These are phyloP conservation scores for Eucalyptus polyanthemos DNA, from an alignment of 345 rosid species.

Conservation along the genomic window DNA sequence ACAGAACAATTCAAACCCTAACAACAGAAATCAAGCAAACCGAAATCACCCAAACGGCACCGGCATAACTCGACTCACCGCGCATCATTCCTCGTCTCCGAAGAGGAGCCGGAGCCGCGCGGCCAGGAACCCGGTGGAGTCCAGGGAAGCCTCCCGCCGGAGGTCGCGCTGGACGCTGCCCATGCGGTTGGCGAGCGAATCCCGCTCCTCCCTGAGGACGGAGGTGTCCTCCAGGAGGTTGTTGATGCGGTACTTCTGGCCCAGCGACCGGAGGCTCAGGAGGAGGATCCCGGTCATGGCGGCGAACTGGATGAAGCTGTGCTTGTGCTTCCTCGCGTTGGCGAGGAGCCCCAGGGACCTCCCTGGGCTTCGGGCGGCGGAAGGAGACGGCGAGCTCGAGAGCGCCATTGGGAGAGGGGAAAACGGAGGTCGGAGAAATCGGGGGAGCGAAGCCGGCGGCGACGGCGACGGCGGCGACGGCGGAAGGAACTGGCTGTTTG, in stretches of 20 bases:
- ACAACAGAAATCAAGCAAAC: background rate
- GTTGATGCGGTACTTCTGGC: conserved; percentile 78
- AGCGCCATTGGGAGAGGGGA: conserved; percentile 12
- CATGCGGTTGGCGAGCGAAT: conserved; percentile 43
- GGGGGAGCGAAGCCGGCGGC: background rate
- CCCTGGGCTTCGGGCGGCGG: conserved; percentile 13
- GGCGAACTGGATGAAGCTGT: conserved; percentile 63
- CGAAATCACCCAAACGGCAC: background rate
- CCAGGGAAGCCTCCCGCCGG: conserved; percentile 66
- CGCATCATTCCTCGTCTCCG: conserved; percentile 23
- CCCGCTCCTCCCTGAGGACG: conserved; percentile 51
- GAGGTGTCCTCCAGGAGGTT: conserved; percentile 60
- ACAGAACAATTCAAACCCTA: background rate
- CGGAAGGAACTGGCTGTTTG: background rate
- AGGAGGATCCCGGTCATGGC: conserved; percentile 77
- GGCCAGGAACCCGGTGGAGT: conserved; percentile 60
- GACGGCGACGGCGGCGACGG: background rate
- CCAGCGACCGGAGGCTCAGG: conserved; percentile 67
- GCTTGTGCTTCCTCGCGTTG: conserved; percentile 43
- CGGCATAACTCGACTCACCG: background rate
- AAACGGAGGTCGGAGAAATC: background rate
- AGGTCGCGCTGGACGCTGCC: conserved; percentile 43
- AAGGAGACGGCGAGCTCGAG: conserved; percentile 15
- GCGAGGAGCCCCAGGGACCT: conserved; percentile 28
- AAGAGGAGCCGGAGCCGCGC: conserved; percentile 69